Conservation (phyloP, 345 rosid species). For the Rhizophora apiculata region DNA sequence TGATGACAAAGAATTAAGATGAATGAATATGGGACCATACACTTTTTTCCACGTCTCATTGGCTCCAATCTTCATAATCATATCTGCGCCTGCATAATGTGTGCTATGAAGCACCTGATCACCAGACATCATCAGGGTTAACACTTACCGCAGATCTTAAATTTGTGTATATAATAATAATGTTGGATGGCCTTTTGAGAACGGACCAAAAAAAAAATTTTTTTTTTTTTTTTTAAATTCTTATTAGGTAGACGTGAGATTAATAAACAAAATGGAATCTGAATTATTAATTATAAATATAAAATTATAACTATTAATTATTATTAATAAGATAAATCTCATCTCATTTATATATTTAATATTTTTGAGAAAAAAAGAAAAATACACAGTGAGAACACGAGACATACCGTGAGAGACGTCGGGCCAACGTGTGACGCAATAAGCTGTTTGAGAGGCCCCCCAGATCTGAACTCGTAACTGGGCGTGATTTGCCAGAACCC, state of each 20-base stretch:
- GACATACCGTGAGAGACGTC: slow-evolving; percentile 19
- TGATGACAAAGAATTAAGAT: slow-evolving; percentile 16
- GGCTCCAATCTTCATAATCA: slow-evolving; percentile 11
- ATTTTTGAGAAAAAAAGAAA: not conserved
- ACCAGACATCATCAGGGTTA: not conserved
- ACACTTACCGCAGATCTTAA: too few relatives aligned
- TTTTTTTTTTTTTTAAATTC: too few relatives aligned
- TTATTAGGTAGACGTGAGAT: not conserved
- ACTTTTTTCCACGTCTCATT: slow-evolving; percentile 32
- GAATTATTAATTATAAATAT: too few relatives aligned
- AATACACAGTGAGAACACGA: not conserved
- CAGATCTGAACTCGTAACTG: slow-evolving; percentile 21
- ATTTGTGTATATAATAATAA: too few relatives aligned
- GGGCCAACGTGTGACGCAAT: slow-evolving; percentile 33
- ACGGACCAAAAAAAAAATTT: too few relatives aligned
- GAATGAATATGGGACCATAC: slow-evolving; percentile 24
- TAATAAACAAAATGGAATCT: too few relatives aligned
- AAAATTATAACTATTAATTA: too few relatives aligned
- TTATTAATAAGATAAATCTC: too few relatives aligned
- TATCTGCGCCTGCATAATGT: slow-evolving; percentile 24
- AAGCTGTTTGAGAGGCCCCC: slow-evolving; percentile 27
- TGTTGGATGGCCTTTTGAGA: not conserved
- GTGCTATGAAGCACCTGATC: slow-evolving; percentile 28
- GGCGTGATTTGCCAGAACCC: slow-evolving; percentile 33
- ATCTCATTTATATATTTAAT: too few relatives aligned